These are phyloP conservation scores for Pichia occidentalis DNA, from an alignment of 805 yeast genomes.

Conservation along the genomic window DNA sequence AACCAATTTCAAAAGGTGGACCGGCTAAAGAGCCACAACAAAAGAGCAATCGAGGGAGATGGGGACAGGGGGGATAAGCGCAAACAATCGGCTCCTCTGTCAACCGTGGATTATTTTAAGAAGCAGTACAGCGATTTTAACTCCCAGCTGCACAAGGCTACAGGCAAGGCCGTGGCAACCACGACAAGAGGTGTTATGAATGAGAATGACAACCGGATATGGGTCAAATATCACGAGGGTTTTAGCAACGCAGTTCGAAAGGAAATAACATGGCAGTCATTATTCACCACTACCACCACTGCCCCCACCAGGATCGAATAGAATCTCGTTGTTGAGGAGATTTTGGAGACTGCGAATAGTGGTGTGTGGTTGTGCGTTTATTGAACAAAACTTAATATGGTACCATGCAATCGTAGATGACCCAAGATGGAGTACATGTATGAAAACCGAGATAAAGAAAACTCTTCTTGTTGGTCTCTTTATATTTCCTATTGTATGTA, in stretches of 20 bases:
- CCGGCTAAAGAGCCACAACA: slow-evolving; percentile 12
- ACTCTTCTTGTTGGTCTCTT: too few species aligned
- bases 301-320: too few species aligned
- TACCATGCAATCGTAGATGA: too few species aligned
- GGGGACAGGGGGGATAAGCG: slow-evolving; percentile 12
- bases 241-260: slow-evolving; percentile 87
- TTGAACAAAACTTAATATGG: too few species aligned
- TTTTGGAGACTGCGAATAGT: too few species aligned
- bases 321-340: too few species aligned
- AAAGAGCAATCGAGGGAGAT: slow-evolving; percentile 7
- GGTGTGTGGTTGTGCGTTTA: too few species aligned
- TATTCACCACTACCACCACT: too few species aligned
- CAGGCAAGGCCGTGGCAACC: not conserved
- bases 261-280: slow-evolving; percentile 67
- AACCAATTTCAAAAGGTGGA: not conserved
- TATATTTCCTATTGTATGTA: too few species aligned
- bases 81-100: slow-evolving; percentile 12
- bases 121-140: slow-evolving; percentile 31
- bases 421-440: too few species aligned
- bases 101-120: slow-evolving; percentile 36
- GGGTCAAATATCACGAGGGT: slow-evolving; percentile 93
- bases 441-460: too few species aligned
- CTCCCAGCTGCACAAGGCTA: slow-evolving; percentile 4
- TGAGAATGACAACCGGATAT: slow-evolving; percentile 37
- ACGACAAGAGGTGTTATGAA: slow-evolving; percentile 16